Evolutionary conservation across 441 rosid species (phyloP).

Genomic region (Biscutella laevigata): DNA sequence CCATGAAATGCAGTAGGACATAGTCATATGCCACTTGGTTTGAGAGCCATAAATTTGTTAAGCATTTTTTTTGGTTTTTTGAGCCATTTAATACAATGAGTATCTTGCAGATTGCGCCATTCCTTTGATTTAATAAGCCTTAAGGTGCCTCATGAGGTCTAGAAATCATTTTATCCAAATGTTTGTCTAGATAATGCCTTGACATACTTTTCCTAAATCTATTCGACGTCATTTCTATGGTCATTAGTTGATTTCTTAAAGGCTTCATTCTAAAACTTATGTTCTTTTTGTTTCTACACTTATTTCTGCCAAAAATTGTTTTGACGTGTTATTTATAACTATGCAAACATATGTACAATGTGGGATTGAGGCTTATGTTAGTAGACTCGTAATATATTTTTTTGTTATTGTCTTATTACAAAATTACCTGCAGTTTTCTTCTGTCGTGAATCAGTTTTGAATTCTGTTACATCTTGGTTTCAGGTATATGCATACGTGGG

Average conservation of each 20-base stretch:
- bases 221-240: not conserved
- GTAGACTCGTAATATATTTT: not conserved
- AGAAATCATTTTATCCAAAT: not conserved
- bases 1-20: no score
- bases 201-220: not conserved
- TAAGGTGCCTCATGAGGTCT: not conserved
- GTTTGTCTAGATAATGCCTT: not conserved
- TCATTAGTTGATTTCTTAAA: not conserved
- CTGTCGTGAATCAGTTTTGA: not conserved
- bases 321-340: not conserved
- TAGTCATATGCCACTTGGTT: no score
- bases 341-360: not conserved
- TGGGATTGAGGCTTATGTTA: not conserved
- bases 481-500: conserved; percentile 93
- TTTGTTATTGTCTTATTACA: not conserved
- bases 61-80: no score
- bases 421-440: conserved; percentile 9
- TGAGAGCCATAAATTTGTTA: no score
- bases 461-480: conserved; percentile 19
- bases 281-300: not conserved
- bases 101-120: not conserved
- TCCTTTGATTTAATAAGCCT: not conserved
- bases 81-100: no score
- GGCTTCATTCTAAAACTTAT: not conserved
- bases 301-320: not conserved